Conservation (phyloP, 78 protist genomes). For the Anaeramoeba flamelloides region DNA sequence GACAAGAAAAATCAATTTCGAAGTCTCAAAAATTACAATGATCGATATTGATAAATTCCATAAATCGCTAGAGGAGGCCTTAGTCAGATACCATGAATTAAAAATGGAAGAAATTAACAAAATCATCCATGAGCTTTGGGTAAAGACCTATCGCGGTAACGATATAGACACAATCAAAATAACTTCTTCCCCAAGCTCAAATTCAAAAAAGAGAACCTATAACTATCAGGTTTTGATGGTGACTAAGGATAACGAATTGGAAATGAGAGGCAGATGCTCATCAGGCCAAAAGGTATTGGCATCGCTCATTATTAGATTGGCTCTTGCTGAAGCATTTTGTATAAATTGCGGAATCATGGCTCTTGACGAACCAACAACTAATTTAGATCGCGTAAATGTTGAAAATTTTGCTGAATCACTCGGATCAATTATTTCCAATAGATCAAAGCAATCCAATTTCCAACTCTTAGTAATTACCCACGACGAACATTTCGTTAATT, state of each 20-base stretch:
- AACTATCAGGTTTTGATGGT: slow-evolving; percentile 79
- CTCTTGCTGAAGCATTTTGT: slow-evolving; percentile 92
- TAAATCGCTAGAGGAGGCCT: slow-evolving; percentile 44
- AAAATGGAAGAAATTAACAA: slow-evolving; percentile 86
- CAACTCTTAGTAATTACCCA: slow-evolving; percentile 97
- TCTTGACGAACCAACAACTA: slow-evolving; percentile 99
- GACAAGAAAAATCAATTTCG: too few species aligned
- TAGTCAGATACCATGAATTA: slow-evolving; percentile 47
- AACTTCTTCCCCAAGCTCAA: slow-evolving; percentile 20
- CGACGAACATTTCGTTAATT: slow-evolving; percentile 79
- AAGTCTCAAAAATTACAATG: too few species aligned
- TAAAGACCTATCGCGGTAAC: slow-evolving; percentile 46
- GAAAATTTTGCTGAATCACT: slow-evolving; percentile 60
- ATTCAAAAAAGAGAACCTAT: neutral
- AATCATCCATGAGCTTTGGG: slow-evolving; percentile 72
- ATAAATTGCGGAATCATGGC: slow-evolving; percentile 90
- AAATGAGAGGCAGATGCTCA: slow-evolving; percentile 96
- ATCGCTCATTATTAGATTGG: slow-evolving; percentile 84
- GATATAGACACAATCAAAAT: slow-evolving; percentile 91
- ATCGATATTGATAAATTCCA: too few species aligned
- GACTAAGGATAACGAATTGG: slow-evolving; percentile 49
- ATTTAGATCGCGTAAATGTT: slow-evolving; percentile 79
- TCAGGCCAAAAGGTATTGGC: too few species aligned
- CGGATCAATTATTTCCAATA: slow-evolving; percentile 4
- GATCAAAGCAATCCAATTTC: slow-evolving; percentile 58